Conservation (phyloP, 2,329 filamentous ascomycete genomes). For the Nemania diffusa region DNA sequence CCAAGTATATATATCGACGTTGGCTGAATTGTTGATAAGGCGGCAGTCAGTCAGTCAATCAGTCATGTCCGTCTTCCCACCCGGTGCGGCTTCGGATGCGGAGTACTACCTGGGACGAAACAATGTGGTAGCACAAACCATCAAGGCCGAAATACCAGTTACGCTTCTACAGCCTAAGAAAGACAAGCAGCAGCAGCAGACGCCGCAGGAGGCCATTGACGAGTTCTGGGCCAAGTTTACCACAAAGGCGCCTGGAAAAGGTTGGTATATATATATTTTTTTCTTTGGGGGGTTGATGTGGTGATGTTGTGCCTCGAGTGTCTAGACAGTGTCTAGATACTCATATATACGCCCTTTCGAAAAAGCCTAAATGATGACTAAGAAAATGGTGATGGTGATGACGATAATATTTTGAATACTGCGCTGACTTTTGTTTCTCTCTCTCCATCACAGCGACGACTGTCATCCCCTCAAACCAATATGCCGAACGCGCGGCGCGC, state of each 20-base stretch:
- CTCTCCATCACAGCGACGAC: constrained; percentile 64
- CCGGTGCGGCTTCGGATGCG: constrained; percentile 38
- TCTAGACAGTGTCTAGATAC: neutral
- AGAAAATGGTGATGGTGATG: neutral
- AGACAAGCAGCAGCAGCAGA: constrained; percentile 54
- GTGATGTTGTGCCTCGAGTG: neutral
- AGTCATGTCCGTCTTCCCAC: constrained; percentile 25
- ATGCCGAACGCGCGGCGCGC: constrained; percentile 69
- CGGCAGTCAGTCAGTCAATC: too few species aligned
- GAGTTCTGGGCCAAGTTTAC: constrained; percentile 80
- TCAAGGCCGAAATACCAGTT: constrained; percentile 41
- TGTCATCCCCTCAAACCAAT: constrained; percentile 74
- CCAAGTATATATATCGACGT: too few species aligned
- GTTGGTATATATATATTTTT: too few species aligned
- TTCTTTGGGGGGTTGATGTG: too few species aligned
- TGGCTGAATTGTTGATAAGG: neutral
- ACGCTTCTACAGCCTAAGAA: constrained; percentile 41
- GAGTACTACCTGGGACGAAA: constrained; percentile 37
- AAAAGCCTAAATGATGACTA: neutral
- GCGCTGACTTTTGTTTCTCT: constrained; percentile 10
- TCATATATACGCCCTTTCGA: neutral
- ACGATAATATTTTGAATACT: neutral
- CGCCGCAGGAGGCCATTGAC: constrained; percentile 75
- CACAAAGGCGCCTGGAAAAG: constrained; percentile 76
- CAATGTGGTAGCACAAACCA: constrained; percentile 30